Conservation (phyloP, 2,329 filamentous ascomycete genomes). For the Fonsecaea erecta region DNA sequence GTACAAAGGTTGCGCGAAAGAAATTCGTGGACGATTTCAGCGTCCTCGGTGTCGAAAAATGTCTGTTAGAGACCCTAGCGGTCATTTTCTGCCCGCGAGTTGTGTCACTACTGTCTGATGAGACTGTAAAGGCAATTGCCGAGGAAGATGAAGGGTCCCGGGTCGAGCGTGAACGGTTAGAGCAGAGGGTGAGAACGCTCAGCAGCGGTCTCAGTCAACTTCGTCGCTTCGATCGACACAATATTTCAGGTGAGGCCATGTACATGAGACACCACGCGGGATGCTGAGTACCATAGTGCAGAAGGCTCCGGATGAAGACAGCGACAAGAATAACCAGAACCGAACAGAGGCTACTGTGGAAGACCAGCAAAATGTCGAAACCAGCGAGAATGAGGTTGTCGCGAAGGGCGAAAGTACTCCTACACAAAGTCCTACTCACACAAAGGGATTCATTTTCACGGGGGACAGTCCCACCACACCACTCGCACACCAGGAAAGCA, state of each 20-base stretch:
- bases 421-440: background rate
- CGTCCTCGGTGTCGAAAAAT: constrained; percentile 46
- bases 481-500: background rate
- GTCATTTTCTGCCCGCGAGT: constrained; percentile 40
- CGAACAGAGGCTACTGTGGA: background rate
- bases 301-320: background rate
- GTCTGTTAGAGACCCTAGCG: constrained; percentile 41
- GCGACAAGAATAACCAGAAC: background rate
- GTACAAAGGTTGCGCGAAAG: constrained; percentile 47
- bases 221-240: constrained; percentile 20
- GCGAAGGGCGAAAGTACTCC: background rate
- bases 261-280: background rate
- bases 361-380: background rate
- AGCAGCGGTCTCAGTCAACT: constrained; percentile 15
- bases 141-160: constrained; percentile 36
- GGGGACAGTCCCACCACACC: too few relatives aligned
- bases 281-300: background rate
- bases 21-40: constrained; percentile 49
- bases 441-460: too few relatives aligned
- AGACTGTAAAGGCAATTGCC: constrained; percentile 37
- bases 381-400: background rate
- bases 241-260: constrained; percentile 14
- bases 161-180: constrained; percentile 19
- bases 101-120: constrained; percentile 28
- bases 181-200: constrained; percentile 18